Evolutionary conservation across 2,329 filamentous ascomycete species (phyloP), one percentile per base, ranked within the genome.

Genomic region (Chaetomiaceae sp.): DNA sequence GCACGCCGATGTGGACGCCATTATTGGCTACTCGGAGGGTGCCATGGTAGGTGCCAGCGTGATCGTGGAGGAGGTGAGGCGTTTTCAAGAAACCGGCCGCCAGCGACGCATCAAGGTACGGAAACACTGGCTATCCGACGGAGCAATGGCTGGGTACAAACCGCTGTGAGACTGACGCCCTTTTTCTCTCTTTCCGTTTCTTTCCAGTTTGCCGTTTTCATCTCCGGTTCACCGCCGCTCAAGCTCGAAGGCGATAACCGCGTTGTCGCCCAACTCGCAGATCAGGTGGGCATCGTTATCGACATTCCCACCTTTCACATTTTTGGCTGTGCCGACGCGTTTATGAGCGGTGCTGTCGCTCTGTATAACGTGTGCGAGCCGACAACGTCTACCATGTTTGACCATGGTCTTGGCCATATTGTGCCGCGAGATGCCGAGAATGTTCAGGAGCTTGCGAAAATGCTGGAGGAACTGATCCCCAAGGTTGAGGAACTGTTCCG

Each of bases 331-430:
- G 63, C 59, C 61, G 76, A 79, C 60, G 75, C 75, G 2, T 78
- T 77, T 57, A 62, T 76, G 1, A 65, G 72, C 29, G 74, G 74
- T 0, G 71, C 73, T 1, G 69, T 77, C 53, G 74, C 75, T 1
- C 61, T 78, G 18, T 76, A 71, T 62, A 77, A 77, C 61, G 66
- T 77, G 20, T 79, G 75, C 61, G 70, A 76, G 41, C 68, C 66
- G 13, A 71, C 75, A 48, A 67, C 63, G 1, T 73, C 74, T 0
- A 61, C 66, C 20, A 65, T 79, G 50, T 78, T 77, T 51, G 76
- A 79, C 61, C 75, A 77, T 55, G 75, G 74, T 13, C 73, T 76
- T 46, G 76, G 75, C 0, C 76, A 79, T 60, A 74, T 73, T 5
- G 69, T 79, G 9, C 76, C 76, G 0, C 64, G 73, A 47, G 68